Base-by-base conservation (phyloP, 139 green algal genomes). In the Dunaliella primolecta region DNA sequence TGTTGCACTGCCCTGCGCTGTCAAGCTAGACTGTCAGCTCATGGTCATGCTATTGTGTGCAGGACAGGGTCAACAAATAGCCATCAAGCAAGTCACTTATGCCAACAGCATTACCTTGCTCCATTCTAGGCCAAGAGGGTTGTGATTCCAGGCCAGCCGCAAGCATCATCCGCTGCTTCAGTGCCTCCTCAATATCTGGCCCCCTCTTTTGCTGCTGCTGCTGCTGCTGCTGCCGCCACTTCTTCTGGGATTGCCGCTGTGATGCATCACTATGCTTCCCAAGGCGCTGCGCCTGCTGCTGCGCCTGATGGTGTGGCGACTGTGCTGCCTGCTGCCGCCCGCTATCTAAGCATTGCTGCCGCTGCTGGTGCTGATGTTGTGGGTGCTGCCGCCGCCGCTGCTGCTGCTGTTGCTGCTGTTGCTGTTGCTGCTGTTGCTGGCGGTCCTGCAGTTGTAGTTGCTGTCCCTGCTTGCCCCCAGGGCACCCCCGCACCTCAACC, bases 361-460 rank as follows among this genome's bases (percentile, higher is more conserved):
- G 21, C 76, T 81, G 76, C 34, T 46, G 76, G 3, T 81, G 76
- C 34, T 81, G 30, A 30, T 55, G 76, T 38, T 46, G 76, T 21
- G 37, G 76, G 3, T 81, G 23, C 7, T 81, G 76, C 7, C 20
- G 76, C 7, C 31, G 3, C 34, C 3, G 76, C 34, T 81, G 23
- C 76, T 81, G 76, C 23, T 38, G 23, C 21, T 38, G 76, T 32
- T 38, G 76, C 7, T 81, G 30, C 34, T 81, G 76, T 21, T 46
- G 76, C 76, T 81, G 74, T n/a, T 81, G 76, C 34, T 81, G 7
- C 21, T 11, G 21, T 21, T 81, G 21, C 21, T 81, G 34, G 23
- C 31, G 21, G 3, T 38, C 33, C 76, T 81, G 76, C 34, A 55
- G 21, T 3, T 55, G 23, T 21, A 37, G 76, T 21, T 81, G 76